Evolutionary conservation across 345 rosid species (phyloP).

Genomic region (Hirschfeldia incana): DNA sequence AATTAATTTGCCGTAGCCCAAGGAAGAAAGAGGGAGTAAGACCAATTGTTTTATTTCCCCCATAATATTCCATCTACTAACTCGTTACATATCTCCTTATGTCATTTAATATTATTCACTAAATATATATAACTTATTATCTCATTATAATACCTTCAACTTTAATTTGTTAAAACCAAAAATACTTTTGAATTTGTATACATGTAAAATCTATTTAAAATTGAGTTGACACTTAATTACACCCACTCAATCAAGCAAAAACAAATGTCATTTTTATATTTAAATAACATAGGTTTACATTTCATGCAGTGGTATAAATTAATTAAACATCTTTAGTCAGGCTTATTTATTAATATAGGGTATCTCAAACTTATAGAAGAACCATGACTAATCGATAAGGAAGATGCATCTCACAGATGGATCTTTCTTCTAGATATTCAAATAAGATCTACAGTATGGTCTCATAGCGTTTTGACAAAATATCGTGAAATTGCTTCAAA

Average conservation of each 20-base stretch:
- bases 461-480: too few species aligned
- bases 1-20: conserved; percentile 16
- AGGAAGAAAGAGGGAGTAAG: conserved; percentile 27
- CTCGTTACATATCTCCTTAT: conserved; percentile 21
- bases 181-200: background rate
- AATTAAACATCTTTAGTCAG: background rate
- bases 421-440: too few species aligned
- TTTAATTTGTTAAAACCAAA: background rate
- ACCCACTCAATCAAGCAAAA: background rate
- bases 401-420: too few species aligned
- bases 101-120: background rate
- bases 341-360: background rate
- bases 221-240: background rate
- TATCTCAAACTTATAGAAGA: too few species aligned
- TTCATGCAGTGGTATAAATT: background rate
- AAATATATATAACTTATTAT: background rate
- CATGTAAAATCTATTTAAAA: background rate
- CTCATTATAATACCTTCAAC: conserved; percentile 5
- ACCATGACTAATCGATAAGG: too few species aligned
- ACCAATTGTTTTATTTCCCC: too few species aligned
- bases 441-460: too few species aligned
- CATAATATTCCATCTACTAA: background rate
- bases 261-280: background rate
- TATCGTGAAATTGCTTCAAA: too few species aligned
- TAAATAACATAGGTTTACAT: background rate